A percentile compares a stretch with the other conserved stretches of the same genome.
Evolutionary conservation across 2,329 filamentous ascomycete genomes (phyloP).

Genomic region (Camillea tinctor): DNA sequence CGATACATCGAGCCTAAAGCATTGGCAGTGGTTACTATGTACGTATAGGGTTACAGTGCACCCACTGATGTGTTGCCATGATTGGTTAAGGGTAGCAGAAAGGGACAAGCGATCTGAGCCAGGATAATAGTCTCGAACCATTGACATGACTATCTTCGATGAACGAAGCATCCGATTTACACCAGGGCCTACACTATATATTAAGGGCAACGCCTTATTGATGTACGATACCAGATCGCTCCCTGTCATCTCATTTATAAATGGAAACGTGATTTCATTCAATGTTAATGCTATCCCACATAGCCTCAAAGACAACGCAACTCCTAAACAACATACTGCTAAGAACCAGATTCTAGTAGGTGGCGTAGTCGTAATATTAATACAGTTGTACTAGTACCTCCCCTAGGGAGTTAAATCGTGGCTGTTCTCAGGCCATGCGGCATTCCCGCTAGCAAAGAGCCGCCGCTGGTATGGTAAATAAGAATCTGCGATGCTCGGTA

Average conservation of each 20-base stretch:
- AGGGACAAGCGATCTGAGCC: conserved; percentile 23
- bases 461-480: not conserved
- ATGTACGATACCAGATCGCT: not conserved
- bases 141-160: conserved; percentile 15
- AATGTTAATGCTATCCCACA: too few relatives aligned
- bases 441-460: not conserved
- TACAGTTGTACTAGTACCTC: not conserved
- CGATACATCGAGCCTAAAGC: not conserved
- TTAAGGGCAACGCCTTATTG: not conserved
- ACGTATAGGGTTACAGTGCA: not conserved
- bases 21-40: not conserved
- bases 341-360: not conserved
- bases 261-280: too few relatives aligned
- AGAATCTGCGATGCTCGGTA: not conserved
- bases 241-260: not conserved
- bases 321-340: not conserved
- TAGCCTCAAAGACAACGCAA: not conserved
- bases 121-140: conserved; percentile 23
- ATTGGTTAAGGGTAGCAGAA: conserved; percentile 19
- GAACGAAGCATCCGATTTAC: conserved; percentile 10
- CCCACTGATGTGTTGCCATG: conserved; percentile 17
- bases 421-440: not conserved
- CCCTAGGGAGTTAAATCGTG: too few relatives aligned
- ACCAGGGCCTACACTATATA: not conserved
- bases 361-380: not conserved